Evolutionary conservation across 257 asterid species (phyloP).

Genomic region (Solanum dulcamara): DNA sequence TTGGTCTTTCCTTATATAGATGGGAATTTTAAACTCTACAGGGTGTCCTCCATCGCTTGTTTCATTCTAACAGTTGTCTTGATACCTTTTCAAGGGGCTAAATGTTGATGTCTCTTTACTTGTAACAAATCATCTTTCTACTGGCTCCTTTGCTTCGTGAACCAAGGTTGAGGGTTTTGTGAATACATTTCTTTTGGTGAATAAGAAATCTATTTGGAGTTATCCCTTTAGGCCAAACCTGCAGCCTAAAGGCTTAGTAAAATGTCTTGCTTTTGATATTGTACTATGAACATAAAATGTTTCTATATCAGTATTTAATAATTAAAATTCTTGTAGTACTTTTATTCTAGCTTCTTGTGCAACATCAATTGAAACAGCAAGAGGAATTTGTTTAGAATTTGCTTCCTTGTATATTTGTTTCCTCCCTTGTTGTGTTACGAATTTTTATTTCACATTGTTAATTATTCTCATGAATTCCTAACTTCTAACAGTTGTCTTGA

Average conservation of each 20-base stretch:
- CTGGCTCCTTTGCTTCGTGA: too few relatives aligned
- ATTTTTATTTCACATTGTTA: too few relatives aligned
- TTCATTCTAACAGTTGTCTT: neutral
- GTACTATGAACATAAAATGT: too few relatives aligned
- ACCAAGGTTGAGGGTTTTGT: too few relatives aligned
- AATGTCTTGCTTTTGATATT: too few relatives aligned
- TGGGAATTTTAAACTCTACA: neutral
- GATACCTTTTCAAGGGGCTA: neutral
- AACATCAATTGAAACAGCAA: neutral
- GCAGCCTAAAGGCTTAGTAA: too few relatives aligned
- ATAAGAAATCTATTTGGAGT: neutral
- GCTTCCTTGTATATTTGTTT: neutral
- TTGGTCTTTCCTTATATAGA: neutral
- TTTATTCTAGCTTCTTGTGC: neutral
- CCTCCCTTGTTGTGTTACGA: neutral
- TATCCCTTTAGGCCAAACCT: neutral
- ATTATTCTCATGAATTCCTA: too few relatives aligned
- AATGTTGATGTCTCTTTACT: too few relatives aligned
- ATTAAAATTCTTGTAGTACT: too few relatives aligned
- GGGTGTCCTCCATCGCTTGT: neutral
- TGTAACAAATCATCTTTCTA: too few relatives aligned
- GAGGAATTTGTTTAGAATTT: neutral
- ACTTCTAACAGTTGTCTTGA: too few relatives aligned
- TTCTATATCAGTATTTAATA: too few relatives aligned
- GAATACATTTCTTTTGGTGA: neutral